Evolutionary conservation across 139 green algal genomes (phyloP).

Genomic region (Axilococcus clingmanii): DNA sequence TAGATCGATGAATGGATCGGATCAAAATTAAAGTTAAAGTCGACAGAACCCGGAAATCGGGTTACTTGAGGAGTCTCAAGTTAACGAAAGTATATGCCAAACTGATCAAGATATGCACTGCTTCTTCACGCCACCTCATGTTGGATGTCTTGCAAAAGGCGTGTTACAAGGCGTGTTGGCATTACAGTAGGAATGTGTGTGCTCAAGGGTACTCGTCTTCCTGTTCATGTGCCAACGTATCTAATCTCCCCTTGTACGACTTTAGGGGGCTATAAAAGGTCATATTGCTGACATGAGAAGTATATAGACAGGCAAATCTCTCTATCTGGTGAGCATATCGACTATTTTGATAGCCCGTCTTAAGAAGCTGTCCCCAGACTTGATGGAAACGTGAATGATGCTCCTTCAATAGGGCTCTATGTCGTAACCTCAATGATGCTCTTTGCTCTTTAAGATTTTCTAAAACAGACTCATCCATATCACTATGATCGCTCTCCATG

Average conservation of each 20-base stretch:
- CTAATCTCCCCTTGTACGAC: constrained; percentile 54
- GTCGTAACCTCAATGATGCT: constrained; percentile 36
- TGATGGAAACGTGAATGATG: constrained; percentile 83
- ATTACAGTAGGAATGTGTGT: too few species aligned
- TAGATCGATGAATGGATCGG: too few species aligned
- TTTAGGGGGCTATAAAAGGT: constrained; percentile 80
- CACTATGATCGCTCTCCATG: constrained; percentile 5
- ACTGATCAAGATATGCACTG: too few species aligned
- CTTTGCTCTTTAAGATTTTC: constrained; percentile 28
- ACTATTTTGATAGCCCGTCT: constrained; percentile 93
- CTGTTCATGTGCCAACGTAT: constrained; percentile 91
- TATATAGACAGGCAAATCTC: constrained; percentile 98
- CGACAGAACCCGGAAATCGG: too few species aligned
- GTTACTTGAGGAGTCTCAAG: too few species aligned
- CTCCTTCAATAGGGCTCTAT: constrained; percentile 44
- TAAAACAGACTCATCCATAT: background rate
- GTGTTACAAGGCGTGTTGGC: too few species aligned
- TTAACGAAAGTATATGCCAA: too few species aligned
- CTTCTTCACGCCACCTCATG: too few species aligned
- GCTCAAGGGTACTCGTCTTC: too few species aligned
- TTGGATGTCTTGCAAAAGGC: too few species aligned
- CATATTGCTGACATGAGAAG: constrained; percentile 86
- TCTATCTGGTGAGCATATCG: constrained; percentile 81
- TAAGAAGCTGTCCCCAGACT: constrained; percentile 92
- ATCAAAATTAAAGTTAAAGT: too few species aligned